Evolutionary conservation across 352 stramenopile species (phyloP).

Genomic region (Phytophthora cactorum): DNA sequence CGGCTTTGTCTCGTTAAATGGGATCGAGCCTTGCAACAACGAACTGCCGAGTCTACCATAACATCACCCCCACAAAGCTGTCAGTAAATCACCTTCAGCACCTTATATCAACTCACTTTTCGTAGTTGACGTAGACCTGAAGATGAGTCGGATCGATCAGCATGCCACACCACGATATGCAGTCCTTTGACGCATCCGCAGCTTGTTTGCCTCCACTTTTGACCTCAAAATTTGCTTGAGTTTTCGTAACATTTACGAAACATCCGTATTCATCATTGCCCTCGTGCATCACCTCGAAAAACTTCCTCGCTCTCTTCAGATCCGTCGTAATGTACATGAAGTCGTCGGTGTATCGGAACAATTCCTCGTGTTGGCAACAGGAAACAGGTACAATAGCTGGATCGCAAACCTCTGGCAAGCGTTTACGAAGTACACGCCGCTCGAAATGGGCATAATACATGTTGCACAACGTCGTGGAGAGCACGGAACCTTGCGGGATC

Average conservation of each 20-base stretch:
- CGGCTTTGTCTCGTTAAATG: constrained; percentile 64
- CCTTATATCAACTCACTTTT: constrained; percentile 49
- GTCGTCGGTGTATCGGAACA: constrained; percentile 83
- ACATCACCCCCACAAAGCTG: not conserved
- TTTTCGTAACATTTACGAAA: constrained; percentile 69
- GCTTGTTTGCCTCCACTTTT: not conserved
- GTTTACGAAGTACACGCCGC: constrained; percentile 56
- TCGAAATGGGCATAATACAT: constrained; percentile 86
- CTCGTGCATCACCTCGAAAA: constrained; percentile 66
- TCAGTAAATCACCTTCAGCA: constrained; percentile 14
- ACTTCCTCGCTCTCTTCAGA: constrained; percentile 49
- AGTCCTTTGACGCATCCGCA: constrained; percentile 2
- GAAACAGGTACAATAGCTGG: constrained; percentile 13
- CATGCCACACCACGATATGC: constrained; percentile 74
- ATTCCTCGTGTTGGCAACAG: constrained; percentile 57
- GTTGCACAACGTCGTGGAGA: constrained; percentile 84
- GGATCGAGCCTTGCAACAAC: constrained; percentile 52
- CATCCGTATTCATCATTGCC: constrained; percentile 72
- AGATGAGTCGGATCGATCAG: constrained; percentile 58
- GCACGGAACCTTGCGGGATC: constrained; percentile 83
- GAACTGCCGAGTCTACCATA: constrained; percentile 37
- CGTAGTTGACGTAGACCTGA: constrained; percentile 82
- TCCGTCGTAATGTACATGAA: constrained; percentile 77
- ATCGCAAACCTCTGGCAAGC: constrained; percentile 35
- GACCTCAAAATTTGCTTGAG: constrained; percentile 64